These are phyloP conservation scores for Penicillium lividum DNA, from an alignment of 495 filamentous ascomycete genomes.

Conservation along the genomic window DNA sequence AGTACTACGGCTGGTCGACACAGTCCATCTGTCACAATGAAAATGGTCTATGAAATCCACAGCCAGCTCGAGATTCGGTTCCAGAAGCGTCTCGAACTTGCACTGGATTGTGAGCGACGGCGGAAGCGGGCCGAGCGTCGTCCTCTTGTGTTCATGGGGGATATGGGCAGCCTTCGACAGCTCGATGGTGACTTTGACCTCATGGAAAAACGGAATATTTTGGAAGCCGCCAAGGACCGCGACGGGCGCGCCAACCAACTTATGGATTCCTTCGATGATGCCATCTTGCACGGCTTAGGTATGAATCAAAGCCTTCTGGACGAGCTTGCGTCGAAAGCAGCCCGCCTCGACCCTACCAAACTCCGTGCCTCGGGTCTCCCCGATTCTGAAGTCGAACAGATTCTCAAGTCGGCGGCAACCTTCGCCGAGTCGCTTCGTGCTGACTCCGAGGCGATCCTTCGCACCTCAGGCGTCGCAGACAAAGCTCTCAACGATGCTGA, in stretches of 20 bases:
- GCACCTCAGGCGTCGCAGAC: slow-evolving; percentile 49
- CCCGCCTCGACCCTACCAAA: slow-evolving; percentile 34
- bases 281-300: slow-evolving; percentile 52
- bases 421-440: slow-evolving; percentile 44
- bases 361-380: slow-evolving; percentile 37
- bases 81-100: slow-evolving; percentile 53
- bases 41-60: slow-evolving; percentile 45
- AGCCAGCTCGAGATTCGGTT: slow-evolving; percentile 51
- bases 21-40: slow-evolving; percentile 48
- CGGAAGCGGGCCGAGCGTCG: slow-evolving; percentile 54
- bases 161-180: slow-evolving; percentile 46
- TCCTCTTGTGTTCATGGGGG: slow-evolving; percentile 53
- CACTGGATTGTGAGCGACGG: slow-evolving; percentile 52
- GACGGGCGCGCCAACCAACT: slow-evolving; percentile 52
- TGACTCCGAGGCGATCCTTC: slow-evolving; percentile 53
- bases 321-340: slow-evolving; percentile 43
- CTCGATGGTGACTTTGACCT: slow-evolving; percentile 55
- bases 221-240: slow-evolving; percentile 52
- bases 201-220: slow-evolving; percentile 52
- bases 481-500: slow-evolving; percentile 54
- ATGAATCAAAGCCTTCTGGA: slow-evolving; percentile 55
- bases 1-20: slow-evolving; percentile 33
- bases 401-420: slow-evolving; percentile 44
- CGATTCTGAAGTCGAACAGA: slow-evolving; percentile 45
- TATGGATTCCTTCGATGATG: slow-evolving; percentile 56